A percentile compares a stretch with the other conserved stretches of the same genome.
Conservation (phyloP, 2,329 filamentous ascomycete genomes). For the Phoma sp. region DNA sequence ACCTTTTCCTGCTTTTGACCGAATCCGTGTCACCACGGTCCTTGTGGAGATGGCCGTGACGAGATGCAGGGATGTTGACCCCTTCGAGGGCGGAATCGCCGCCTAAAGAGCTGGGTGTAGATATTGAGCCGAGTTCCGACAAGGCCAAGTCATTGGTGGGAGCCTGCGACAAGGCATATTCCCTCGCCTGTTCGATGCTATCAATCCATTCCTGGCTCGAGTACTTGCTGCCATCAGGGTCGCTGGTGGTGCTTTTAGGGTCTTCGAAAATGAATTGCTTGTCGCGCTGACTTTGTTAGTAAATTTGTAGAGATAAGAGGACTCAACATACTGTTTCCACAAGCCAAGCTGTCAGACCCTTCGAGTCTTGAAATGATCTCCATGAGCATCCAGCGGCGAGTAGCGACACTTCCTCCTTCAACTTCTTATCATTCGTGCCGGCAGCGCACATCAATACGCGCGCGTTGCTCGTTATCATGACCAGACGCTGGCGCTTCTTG, state of each 20-base stretch:
- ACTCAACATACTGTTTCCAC: slow-evolving; percentile 82
- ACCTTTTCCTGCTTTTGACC: slow-evolving; percentile 67
- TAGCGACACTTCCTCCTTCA: slow-evolving; percentile 90
- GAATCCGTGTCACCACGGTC: slow-evolving; percentile 59
- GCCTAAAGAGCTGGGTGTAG: slow-evolving; percentile 78
- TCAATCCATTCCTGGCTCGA: slow-evolving; percentile 93
- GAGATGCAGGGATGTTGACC: slow-evolving; percentile 59
- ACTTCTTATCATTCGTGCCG: slow-evolving; percentile 93
- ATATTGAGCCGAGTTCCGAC: slow-evolving; percentile 61
- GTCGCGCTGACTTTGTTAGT: slow-evolving; percentile 68
- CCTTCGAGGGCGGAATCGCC: slow-evolving; percentile 54
- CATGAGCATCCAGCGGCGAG: slow-evolving; percentile 76
- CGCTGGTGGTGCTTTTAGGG: slow-evolving; percentile 72
- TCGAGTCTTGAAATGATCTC: slow-evolving; percentile 81
- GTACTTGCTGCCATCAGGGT: slow-evolving; percentile 67
- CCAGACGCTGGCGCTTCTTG: slow-evolving; percentile 90
- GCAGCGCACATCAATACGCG: slow-evolving; percentile 88
- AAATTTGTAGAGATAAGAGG: neutral
- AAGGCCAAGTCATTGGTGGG: slow-evolving; percentile 59
- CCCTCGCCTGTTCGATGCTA: slow-evolving; percentile 81
- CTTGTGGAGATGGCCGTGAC: slow-evolving; percentile 56
- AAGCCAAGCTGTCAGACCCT: slow-evolving; percentile 85
- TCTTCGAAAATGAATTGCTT: slow-evolving; percentile 95
- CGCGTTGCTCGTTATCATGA: slow-evolving; percentile 92
- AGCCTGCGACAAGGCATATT: slow-evolving; percentile 79